These are phyloP conservation scores for Mycena galericulata DNA, from an alignment of 768 basidiomycete genomes.

Conservation along the genomic window DNA sequence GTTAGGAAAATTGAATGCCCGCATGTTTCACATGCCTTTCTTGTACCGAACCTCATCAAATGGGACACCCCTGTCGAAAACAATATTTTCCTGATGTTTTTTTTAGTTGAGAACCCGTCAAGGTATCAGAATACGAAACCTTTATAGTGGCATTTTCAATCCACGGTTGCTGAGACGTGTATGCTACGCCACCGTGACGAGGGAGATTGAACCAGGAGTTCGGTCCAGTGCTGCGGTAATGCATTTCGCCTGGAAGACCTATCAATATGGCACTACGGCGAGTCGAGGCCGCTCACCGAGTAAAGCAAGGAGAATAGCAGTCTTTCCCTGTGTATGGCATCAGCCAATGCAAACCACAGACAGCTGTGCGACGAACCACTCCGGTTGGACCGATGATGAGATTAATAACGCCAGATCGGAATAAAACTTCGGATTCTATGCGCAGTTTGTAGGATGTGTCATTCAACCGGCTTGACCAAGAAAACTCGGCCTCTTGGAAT, in stretches of 20 bases:
- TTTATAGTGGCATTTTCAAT: constrained; percentile 69
- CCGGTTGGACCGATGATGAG: constrained; percentile 59
- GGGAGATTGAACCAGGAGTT: constrained; percentile 66
- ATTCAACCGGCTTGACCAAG: constrained; percentile 48
- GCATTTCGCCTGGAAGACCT: constrained; percentile 53
- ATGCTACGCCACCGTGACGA: constrained; percentile 66
- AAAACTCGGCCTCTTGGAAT: constrained; percentile 53
- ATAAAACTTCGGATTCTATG: constrained; percentile 55
- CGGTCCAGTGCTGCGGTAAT: constrained; percentile 51
- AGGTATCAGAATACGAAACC: background rate
- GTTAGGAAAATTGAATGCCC: background rate
- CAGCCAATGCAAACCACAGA: background rate
- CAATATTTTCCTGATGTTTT: constrained; percentile 53
- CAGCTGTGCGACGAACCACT: constrained; percentile 31
- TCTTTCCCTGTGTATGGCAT: constrained; percentile 48
- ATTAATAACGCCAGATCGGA: constrained; percentile 55
- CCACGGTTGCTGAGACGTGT: constrained; percentile 76
- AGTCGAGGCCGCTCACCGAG: constrained; percentile 45
- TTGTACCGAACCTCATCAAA: constrained; percentile 58
- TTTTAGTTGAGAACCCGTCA: background rate
- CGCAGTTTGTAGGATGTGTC: constrained; percentile 47
- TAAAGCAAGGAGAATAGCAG: constrained; percentile 61
- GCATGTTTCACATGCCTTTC: constrained; percentile 40
- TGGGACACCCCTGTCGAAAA: constrained; percentile 51
- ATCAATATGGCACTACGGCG: background rate